Evolutionary conservation across 2,329 filamentous ascomycete species (phyloP), one percentile per base, ranked within the genome.

Genomic region (Rhinocladiella similis): DNA sequence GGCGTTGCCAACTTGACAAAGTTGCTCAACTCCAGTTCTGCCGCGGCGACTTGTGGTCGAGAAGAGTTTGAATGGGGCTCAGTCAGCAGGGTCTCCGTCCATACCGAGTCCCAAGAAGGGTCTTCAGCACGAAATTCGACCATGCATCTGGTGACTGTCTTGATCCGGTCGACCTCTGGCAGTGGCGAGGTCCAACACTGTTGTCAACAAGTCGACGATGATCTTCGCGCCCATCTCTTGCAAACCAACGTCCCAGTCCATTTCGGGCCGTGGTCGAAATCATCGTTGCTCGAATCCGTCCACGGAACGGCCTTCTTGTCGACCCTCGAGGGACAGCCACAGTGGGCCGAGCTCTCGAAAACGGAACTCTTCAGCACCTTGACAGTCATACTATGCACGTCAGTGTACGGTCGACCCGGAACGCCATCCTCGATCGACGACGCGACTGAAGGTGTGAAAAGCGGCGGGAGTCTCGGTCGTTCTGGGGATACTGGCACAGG

Each of bases 1-100:
- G 90, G 0, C 71, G 88, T 65, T 13, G 54, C 59, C 12, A 55
- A 59, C 1, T 71, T 84, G 9, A 82, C 86, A 0, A 53, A 43
- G 13, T 4, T 18, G 14, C 45, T 47, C 14, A 13, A 14, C 13
- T 56, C 59, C 14, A 50, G 14, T 33, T 12, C 29, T 22, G 41
- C 52, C 12, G 38, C 51, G 29, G 38, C 50, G 25, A 47, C 25
- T 9, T 20, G 20, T 41, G 38, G 6, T 49, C 50, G 43, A 18
- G 52, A 20, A 20, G 29, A 47, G 1, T 41, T 39, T 27, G 18
- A 6, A 10, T 60, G 57, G 57, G 57, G 53, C 10, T 54, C 53
- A n/a, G 27, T 52, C 9, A 19, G 7, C 41, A 39, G 14, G 3
- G 14, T 52, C 3, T 47, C 57, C 7, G 2, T 60, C 12, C 48